Evolutionary conservation across 805 yeast genomes (phyloP), one percentile per base, ranked within the genome.

Genomic region (Blastobotrys robertii): DNA sequence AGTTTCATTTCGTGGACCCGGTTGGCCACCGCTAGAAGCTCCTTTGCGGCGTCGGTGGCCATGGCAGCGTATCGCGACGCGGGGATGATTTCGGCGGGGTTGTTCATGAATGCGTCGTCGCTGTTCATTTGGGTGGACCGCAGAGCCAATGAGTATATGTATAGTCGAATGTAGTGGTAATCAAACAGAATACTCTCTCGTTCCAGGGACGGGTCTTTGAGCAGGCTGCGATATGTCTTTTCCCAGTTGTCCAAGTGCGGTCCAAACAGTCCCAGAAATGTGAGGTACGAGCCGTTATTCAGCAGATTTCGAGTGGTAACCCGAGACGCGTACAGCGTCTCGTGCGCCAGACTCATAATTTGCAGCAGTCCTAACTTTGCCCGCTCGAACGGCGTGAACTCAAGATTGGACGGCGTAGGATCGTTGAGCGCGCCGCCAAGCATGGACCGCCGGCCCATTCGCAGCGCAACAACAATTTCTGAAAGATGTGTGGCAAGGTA

Each of bases 1-100:
- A 81, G 64, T 45, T 73, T 75, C 45, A 81, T 63, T 10, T 48
- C 51, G 53, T 81, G 84, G 4, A 86, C 77, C 33, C 92, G 64
- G 44, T 75, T 76, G 3, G 88, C 83, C 3, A 82, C 80, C 16
- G 73, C 70, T 22, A 88, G 64, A 53, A 84, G 74, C 56, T 84
- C 94, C 53, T 79, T 79, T 1, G 96, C 96, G 0, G 97, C 81
- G 45, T 70, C 76, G 51, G 81, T 84, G 0, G 96, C 97, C 43
- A 79, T 68, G 47, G 79, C 87, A 19, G 86, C 84, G 62, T 80
- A 87, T 52, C 79, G 74, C 4, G 58, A 44, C 1, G 94, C 83
- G 41, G 84, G 76, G 44, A 73, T 74, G 1, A 84, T 70, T 56
- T 84, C 92, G 53, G 81, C 84, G 32, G 84, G 59, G 48, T 77